phyloP scores from a whole-genome alignment of 257 asterid genomes.

The Nicotiana noctiflora region DNA sequence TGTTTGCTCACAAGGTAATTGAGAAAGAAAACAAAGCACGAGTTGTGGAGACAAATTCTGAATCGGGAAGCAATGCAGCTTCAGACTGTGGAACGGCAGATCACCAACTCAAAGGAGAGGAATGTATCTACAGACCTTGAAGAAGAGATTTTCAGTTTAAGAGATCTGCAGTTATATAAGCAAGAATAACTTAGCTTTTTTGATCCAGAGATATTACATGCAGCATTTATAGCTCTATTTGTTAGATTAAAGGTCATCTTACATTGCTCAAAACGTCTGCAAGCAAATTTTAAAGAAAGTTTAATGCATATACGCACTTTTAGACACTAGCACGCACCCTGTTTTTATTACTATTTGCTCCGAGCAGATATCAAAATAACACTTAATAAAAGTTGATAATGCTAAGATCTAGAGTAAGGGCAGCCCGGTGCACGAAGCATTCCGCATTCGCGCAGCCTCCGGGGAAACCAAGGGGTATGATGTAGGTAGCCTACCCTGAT shows the following conservation, averaged over 20 bases:
- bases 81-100: conserved; percentile 46
- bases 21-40: conserved; percentile 44
- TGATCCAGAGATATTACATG: not conserved
- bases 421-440: no score
- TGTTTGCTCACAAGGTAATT: conserved; percentile 50
- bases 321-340: no score
- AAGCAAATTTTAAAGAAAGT: not conserved
- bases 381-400: no score
- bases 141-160: conserved; percentile 28
- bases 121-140: conserved; percentile 24
- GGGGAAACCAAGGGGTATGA: no score
- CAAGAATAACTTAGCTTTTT: conserved; percentile 13
- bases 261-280: not conserved
- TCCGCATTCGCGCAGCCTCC: no score
- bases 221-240: not conserved
- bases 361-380: no score
- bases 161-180: conserved; percentile 33
- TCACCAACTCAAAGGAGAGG: conserved; percentile 35
- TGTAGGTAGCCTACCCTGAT: no score
- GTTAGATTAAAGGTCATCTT: not conserved
- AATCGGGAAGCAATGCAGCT: conserved; percentile 53
- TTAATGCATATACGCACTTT: no score
- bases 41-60: conserved; percentile 30
- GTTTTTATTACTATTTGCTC: no score
- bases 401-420: no score